These are phyloP conservation scores for Gillenia trifoliata DNA, from an alignment of 306 rosid species.

Conservation along the genomic window DNA sequence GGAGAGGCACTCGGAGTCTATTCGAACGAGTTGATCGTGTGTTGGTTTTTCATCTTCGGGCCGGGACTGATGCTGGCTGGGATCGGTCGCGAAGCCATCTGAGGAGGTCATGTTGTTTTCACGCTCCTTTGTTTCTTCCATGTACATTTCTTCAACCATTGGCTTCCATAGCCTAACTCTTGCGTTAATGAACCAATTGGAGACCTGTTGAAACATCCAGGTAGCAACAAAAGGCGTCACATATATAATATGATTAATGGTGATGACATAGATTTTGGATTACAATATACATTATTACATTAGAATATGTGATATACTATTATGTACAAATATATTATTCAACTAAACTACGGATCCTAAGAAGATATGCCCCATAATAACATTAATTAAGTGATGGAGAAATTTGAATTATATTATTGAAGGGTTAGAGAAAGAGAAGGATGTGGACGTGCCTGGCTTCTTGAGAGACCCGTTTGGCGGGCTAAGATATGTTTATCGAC, in stretches of 20 bases:
- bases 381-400: conserved; percentile 3
- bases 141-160: conserved; percentile 96
- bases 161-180: conserved; percentile 98
- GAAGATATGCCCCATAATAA: conserved; percentile 23
- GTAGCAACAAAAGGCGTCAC: conserved; percentile 17
- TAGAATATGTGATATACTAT: neutral
- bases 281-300: neutral
- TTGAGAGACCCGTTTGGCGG: conserved; percentile 99
- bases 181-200: conserved; percentile 97
- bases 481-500: conserved; percentile 92
- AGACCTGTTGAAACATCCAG: conserved; percentile 48
- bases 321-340: neutral
- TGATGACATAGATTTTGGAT: neutral
- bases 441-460: conserved; percentile 84
- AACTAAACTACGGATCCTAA: conserved; percentile 14
- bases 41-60: conserved; percentile 51
- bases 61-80: conserved; percentile 12
- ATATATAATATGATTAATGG: neutral
- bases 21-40: conserved; percentile 41
- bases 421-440: neutral
- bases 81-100: conserved; percentile 33
- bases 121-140: conserved; percentile 68
- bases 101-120: conserved; percentile 39
- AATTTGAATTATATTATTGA: conserved; percentile 2
- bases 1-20: conserved; percentile 62